Base-by-base conservation (phyloP, 495 filamentous ascomycete genomes). In the Apodospora peruviana region DNA sequence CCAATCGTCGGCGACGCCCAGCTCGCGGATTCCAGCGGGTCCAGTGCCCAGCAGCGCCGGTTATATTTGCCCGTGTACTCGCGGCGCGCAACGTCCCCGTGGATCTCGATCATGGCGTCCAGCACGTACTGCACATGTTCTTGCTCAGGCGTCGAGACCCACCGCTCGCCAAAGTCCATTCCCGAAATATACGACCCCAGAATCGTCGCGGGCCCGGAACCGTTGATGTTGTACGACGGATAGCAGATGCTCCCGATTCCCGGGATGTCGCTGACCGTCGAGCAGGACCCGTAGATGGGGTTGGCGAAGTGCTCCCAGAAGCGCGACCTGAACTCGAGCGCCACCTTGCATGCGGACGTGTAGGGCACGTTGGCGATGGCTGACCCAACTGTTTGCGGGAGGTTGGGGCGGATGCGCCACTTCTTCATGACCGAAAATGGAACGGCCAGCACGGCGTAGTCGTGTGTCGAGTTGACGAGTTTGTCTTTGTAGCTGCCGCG, bases 281-380 rank as follows among this genome's bases (percentile, higher is more conserved):
- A 74, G 52, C 83, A 86, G 1, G 80, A 78, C 32, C 84, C 84
- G 48, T 76, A 66, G 58, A 87, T 86, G 5, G 84, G 84, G 11
- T 73, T 65, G 12, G 64, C 56, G 46, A 75, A 68, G 20, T 85
- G 75, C 50, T 86, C 84, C 84, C 84, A 87, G 74, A 87, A 87
- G 3, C 84, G 75, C 0, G 77, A 75, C 48, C 68, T 60, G 62
- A 80, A 87, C 36, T 81, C 80, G 3, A 87, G 70, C 0, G 83
- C 74, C 0, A 87, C 68, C 48, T 87, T 87, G 70, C 84, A 87
- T 14, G 79, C 74, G 0, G 70, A 65, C 1, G 53, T 50, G 61
- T 86, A 86, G 18, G 73, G 74, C 50, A 86, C 55, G 9, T 74
- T 71, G n/a, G 61, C 56, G 57, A 87, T 86, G 2, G 84, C 84